These are phyloP conservation scores for Pseudocercospora cruenta DNA, from an alignment of 2,329 filamentous ascomycete species.

Conservation along the genomic window DNA sequence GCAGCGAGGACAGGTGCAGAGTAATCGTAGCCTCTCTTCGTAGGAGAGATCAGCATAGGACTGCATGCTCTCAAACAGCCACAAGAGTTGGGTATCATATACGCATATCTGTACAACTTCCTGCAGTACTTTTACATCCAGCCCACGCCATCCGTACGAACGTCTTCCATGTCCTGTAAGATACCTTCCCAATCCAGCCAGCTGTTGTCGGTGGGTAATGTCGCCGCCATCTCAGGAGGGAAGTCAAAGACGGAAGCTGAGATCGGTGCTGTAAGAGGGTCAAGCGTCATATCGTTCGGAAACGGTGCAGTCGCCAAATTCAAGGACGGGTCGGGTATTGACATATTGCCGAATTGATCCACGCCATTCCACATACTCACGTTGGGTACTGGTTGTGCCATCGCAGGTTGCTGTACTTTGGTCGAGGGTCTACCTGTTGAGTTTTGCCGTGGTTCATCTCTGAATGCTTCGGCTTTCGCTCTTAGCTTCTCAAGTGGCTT, in stretches of 20 bases:
- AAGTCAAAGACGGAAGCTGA: conserved; percentile 24
- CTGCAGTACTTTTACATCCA: conserved; percentile 29
- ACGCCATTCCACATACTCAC: background rate
- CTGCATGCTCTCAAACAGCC: background rate
- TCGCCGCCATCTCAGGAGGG: conserved; percentile 28
- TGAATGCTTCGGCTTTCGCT: conserved; percentile 48
- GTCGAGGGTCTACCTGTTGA: background rate
- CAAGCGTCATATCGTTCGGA: conserved; percentile 2
- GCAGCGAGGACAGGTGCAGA: too few species aligned
- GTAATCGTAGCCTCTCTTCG: too few species aligned
- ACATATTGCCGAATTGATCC: background rate
- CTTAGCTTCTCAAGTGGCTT: conserved; percentile 58
- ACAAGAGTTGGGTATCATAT: conserved; percentile 5
- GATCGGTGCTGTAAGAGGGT: conserved; percentile 4
- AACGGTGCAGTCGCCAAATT: background rate
- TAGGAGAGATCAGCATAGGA: too few species aligned
- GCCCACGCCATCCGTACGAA: conserved; percentile 58
- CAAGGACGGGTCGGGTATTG: background rate
- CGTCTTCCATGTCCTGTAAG: conserved; percentile 42
- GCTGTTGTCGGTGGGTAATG: conserved; percentile 26
- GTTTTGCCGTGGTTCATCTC: conserved; percentile 23
- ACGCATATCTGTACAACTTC: background rate
- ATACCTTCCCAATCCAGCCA: conserved; percentile 43
- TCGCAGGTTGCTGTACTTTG: background rate
- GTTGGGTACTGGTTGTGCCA: background rate